Evolutionary conservation across 139 green algal species (phyloP).

Genomic region (Desmodesmus armatus): DNA sequence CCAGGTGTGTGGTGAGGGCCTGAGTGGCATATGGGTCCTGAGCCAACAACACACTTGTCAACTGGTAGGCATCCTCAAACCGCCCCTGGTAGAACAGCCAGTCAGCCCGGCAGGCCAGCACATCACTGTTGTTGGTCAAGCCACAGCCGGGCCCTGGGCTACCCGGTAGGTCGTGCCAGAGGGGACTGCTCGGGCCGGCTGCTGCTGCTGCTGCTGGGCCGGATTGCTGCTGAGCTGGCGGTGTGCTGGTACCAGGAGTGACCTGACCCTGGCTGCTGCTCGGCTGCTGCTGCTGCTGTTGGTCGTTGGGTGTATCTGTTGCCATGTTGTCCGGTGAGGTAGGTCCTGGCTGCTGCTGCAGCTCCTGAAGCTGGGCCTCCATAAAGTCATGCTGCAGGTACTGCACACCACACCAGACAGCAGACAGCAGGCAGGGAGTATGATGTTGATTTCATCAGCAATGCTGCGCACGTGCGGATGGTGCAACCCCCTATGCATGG

Average conservation of each 20-base stretch:
- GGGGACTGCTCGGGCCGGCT: background rate
- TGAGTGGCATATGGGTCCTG: constrained; percentile 78
- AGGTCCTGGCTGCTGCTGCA: constrained; percentile 48
- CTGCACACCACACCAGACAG: constrained; percentile 25
- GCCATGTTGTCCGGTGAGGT: background rate
- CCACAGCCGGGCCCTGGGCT: constrained; percentile 61
- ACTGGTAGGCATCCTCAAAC: constrained; percentile 64
- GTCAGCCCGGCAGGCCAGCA: constrained; percentile 79
- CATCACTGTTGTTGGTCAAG: constrained; percentile 75
- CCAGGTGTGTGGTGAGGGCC: constrained; percentile 81
- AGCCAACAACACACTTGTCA: constrained; percentile 77
- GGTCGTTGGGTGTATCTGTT: background rate
- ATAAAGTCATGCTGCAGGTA: constrained; percentile 51
- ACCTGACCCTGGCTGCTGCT: constrained; percentile 18
- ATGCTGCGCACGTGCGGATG: no score
- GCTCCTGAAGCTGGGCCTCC: constrained; percentile 50
- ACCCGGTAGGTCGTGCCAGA: background rate
- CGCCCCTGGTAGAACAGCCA: constrained; percentile 73
- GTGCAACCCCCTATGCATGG: no score
- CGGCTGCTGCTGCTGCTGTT: constrained; percentile 40
- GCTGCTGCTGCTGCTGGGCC: constrained; percentile 27
- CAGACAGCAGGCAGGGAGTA: background rate
- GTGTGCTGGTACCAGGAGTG: no score
- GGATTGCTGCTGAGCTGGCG: constrained; percentile 35
- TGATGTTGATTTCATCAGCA: no score